Base-by-base conservation (phyloP, 2,329 filamentous ascomycete species). In the Phyllachora maydis region DNA sequence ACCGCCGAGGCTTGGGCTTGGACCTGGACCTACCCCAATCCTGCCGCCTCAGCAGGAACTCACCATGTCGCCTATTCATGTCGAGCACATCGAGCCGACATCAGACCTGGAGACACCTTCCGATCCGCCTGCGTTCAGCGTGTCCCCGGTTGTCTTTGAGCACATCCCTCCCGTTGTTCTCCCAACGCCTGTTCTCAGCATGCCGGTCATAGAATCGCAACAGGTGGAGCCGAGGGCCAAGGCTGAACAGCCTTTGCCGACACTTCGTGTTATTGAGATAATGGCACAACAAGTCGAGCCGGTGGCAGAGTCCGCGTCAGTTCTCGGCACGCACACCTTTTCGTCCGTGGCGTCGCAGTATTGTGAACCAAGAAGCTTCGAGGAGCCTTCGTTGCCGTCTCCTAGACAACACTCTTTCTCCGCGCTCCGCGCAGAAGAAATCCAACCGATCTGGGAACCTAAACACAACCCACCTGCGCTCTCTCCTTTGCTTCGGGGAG, bases 41-140 rank as follows among this genome's bases (percentile, higher is more conserved):
- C 25, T 43, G 11, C 36, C 42, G 2, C 33, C 41, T 7, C 35
- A 38, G 2, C 46, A 49, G 4, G 35, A 42, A 1, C 41, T 63
- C 15, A 48, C 38, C 20, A 38, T 62, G 17, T 61, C 59, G 1
- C 34, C 30, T 2, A 50, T 65, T 11, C 47, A 53, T 18, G 41
- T 44, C 2, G 47, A 62, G 34, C 32, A 45, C 20, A 43, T 63
- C 10, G 49, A 55, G 32, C 56, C 56, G 2, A 23, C 38, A 5
- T 39, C 46, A 14, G 55, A 56, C 25, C 30, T 43, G 3, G 42
- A 42, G 26, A 18, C 29, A 2, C 33, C 41, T 4, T 36, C 41
- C 11, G 39, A 48, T 15, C 44, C 42, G 4, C 27, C 35, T n/a
- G 27, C 38, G 11, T 40, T 48, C 22, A 46, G 35, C 31, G 38